A percentile compares a stretch with the other conserved stretches of the same genome.
Conservation (phyloP, 805 yeast species). For the Starmerella potacharoeniae region DNA sequence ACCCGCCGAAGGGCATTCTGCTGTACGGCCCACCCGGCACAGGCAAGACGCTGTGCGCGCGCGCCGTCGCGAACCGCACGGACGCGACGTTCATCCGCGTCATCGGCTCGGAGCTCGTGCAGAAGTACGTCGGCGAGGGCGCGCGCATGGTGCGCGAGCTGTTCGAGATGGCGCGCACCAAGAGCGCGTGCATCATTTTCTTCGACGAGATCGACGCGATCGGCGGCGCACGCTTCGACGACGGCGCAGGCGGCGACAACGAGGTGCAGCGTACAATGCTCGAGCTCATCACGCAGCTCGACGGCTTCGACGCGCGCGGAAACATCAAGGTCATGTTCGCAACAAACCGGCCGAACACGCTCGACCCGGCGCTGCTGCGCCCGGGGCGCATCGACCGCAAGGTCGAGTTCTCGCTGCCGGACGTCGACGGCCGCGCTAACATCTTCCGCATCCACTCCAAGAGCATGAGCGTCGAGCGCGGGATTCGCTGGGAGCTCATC, state of each 20-base stretch:
- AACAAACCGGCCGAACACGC: slow-evolving; percentile 93
- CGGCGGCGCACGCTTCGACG: slow-evolving; percentile 99
- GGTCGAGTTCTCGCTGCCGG: slow-evolving; percentile 94
- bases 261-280: slow-evolving; percentile 99
- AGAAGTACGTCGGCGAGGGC: slow-evolving; percentile 98
- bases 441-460: slow-evolving; percentile 95
- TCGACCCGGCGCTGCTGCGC: slow-evolving; percentile 93
- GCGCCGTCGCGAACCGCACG: slow-evolving; percentile 98
- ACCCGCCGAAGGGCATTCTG: slow-evolving; percentile 96
- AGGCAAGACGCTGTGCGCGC: slow-evolving; percentile 94
- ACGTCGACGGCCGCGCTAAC: slow-evolving; percentile 94
- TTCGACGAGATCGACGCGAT: slow-evolving; percentile 98
- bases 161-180: slow-evolving; percentile 97
- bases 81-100: slow-evolving; percentile 98
- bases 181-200: slow-evolving; percentile 94
- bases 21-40: slow-evolving; percentile 98
- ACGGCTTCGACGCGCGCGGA: slow-evolving; percentile 98
- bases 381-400: slow-evolving; percentile 99
- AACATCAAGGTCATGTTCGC: slow-evolving; percentile 99
- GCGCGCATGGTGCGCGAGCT: slow-evolving; percentile 98
- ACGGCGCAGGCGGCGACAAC: slow-evolving; percentile 98
- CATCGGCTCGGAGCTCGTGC: slow-evolving; percentile 96
- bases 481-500: slow-evolving; percentile 96
- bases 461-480: slow-evolving; percentile 95
- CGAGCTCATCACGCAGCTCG: slow-evolving; percentile 93